Evolutionary conservation across 2,329 filamentous ascomycete species (phyloP).

Genomic region (Juglanconis juglandina): DNA sequence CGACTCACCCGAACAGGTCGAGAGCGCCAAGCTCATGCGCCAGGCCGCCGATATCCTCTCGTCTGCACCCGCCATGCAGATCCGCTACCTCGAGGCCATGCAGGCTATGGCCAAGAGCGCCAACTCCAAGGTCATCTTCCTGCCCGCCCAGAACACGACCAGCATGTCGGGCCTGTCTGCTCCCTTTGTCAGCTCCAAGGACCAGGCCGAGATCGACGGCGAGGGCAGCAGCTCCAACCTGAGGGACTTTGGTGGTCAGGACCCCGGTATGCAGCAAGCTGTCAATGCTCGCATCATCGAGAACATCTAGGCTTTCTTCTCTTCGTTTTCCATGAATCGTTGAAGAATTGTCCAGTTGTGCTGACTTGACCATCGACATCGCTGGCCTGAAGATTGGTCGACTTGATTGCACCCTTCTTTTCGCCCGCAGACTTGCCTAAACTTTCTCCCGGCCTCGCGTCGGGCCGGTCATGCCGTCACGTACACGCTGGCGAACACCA

Average conservation of each 20-base stretch:
- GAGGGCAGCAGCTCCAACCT: slow-evolving; percentile 36
- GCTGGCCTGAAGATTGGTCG: slow-evolving; percentile 13
- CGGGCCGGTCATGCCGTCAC: too few relatives aligned
- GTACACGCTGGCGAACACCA: background rate
- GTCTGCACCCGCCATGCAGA: slow-evolving; percentile 94
- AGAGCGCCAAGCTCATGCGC: slow-evolving; percentile 89
- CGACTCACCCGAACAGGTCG: slow-evolving; percentile 53
- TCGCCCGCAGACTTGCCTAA: background rate
- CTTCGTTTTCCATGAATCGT: slow-evolving; percentile 1
- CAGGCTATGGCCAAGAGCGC: slow-evolving; percentile 96
- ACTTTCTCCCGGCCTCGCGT: too few relatives aligned
- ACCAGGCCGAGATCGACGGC: slow-evolving; percentile 38
- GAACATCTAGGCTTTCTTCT: slow-evolving; percentile 62
- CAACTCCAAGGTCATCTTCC: slow-evolving; percentile 83
- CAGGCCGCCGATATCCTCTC: slow-evolving; percentile 91
- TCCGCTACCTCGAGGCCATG: slow-evolving; percentile 97
- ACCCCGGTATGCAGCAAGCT: slow-evolving; percentile 69
- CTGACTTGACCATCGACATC: slow-evolving; percentile 7
- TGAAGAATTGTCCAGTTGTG: slow-evolving; percentile 6
- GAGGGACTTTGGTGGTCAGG: slow-evolving; percentile 51
- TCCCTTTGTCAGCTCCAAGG: slow-evolving; percentile 37
- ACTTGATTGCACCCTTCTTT: slow-evolving; percentile 6
- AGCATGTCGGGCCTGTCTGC: slow-evolving; percentile 37
- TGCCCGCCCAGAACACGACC: slow-evolving; percentile 64
- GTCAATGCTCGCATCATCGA: slow-evolving; percentile 81